phyloP scores from a whole-genome alignment of 768 basidiomycete genomes.

The Hygrocybe coccinea region DNA sequence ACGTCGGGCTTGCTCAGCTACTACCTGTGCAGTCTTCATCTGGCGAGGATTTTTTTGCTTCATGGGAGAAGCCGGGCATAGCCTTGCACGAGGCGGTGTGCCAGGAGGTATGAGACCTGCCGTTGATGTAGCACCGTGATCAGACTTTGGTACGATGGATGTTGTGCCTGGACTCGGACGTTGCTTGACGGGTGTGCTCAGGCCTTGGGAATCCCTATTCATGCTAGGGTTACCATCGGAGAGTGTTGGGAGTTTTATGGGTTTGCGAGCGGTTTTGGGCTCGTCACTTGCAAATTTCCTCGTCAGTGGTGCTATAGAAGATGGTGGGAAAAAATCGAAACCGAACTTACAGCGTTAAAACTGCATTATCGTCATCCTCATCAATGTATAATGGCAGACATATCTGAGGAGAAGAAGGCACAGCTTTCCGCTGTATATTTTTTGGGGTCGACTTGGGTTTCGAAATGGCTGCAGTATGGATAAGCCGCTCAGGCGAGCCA shows the following conservation, averaged over 20 bases:
- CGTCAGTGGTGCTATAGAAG: background rate
- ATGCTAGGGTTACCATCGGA: conserved; percentile 2
- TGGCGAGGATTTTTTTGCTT: conserved; percentile 22
- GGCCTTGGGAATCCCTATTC: background rate
- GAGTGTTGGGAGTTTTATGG: conserved; percentile 26
- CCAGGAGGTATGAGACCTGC: background rate
- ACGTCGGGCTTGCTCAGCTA: conserved; percentile 41
- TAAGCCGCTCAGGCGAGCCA: conserved; percentile 16
- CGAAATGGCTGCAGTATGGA: conserved; percentile 2
- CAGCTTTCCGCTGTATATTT: background rate
- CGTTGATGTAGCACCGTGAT: background rate
- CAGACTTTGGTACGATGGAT: conserved; percentile 9
- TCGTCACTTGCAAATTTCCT: conserved; percentile 36
- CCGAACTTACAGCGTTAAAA: conserved; percentile 39
- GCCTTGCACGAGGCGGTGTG: conserved; percentile 1
- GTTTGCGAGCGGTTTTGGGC: conserved; percentile 45
- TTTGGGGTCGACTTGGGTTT: conserved; percentile 1
- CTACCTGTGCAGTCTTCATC: conserved; percentile 39
- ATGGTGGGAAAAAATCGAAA: background rate
- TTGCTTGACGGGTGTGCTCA: conserved; percentile 9
- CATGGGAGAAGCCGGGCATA: conserved; percentile 1
- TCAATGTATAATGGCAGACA: conserved; percentile 24
- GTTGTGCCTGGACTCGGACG: background rate
- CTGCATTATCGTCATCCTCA: conserved; percentile 35
- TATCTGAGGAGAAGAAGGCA: background rate